Evolutionary conservation across 2,329 filamentous ascomycete genomes (phyloP), one percentile per base, ranked within the genome.

Genomic region (Myriangium duriaei): DNA sequence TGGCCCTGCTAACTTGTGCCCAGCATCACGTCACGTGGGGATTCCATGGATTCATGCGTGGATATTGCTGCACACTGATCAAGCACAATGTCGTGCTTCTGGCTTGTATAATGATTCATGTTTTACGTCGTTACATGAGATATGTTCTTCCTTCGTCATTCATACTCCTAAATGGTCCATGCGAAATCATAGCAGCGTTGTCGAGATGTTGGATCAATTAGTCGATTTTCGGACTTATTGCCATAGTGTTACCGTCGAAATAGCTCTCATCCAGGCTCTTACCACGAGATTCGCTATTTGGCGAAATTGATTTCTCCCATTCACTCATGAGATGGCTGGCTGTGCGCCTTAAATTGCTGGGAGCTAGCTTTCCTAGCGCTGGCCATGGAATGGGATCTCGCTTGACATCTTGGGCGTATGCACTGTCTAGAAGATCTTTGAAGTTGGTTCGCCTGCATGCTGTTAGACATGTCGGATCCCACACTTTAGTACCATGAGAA

Each of bases 321-420:
- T 94, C 86, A 46, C 78, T 81, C 75, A 95, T 85, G 41, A 94
- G 68, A 45, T 80, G 81, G 24, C 78, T 81, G n/a, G 87, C 83
- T 1, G 83, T 88, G 26, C 76, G 73, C 55, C 85, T 83, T 48
- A 95, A 63, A 50, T 84, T 86, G 48, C 76, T 77, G 0, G 86
- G 81, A 6, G 75, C 72, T 30, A 86, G 62, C 46, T 79, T 76
- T 53, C 77, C 78, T 40, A 92, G 69, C 33, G 79, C 72, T 34
- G 78, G 77, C 62, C 83, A 84, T 17, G 81, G 62, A 5, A 68
- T 58, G 2, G 63, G 59, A 40, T 60, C 57, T 37, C 55, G 49
- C 34, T 61, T 63, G 36, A 57, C 57, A 4, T 45, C 33, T 36
- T 56, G 51, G 36, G 30, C 14, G 28, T 11, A 12, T 11, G 33